Evolutionary conservation across 768 basidiomycete genomes (phyloP), one percentile per base, ranked within the genome.

Genomic region (Scleroderma bovista): DNA sequence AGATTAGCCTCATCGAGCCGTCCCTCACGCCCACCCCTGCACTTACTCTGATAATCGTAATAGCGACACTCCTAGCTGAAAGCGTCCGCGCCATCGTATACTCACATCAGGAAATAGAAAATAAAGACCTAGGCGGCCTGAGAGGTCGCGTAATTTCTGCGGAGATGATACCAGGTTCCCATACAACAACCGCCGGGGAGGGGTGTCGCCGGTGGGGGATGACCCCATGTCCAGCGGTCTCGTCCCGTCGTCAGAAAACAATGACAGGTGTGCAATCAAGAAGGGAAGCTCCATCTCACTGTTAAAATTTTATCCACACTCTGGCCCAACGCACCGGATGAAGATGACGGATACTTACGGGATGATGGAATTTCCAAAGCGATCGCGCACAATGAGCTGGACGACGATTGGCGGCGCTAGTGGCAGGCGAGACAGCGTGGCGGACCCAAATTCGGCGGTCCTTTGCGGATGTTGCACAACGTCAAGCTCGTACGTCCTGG

Each of bases 101-200:
- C 89, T 91, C 59, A 90, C 89, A 67, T 96, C 93, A 7, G 93
- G 85, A 60, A 94, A 96, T 47, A 93, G 69, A 60, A 96, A 93
- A 66, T 88, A 93, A 40, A 89, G 72, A n/a, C 92, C 87, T 59
- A 76, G 74, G 44, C 84, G 81, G 50, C 89, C 89, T 64, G 88
- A 81, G 34, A 87, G 75, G 65, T 95, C 88, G 53, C 86, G 80
- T 59, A 93, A 72, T 44, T 84, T 78, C 41, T 93, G 84, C 6
- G 90, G 79, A 1, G 87, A 84, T 15, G 92, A 83, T 23, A 94
- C 89, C 24, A 94, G 72, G 54, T 85, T 89, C 42, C 93, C 93
- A 62, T 93, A 91, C 24, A 95, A 73, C 54, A 88, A 71, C 34
- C 83, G 77, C 45, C 78, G 77, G 23, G 79, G 65, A 45, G 74